Evolutionary conservation across 805 yeast genomes (phyloP).

Genomic region (Yamadazyma insecticola): DNA sequence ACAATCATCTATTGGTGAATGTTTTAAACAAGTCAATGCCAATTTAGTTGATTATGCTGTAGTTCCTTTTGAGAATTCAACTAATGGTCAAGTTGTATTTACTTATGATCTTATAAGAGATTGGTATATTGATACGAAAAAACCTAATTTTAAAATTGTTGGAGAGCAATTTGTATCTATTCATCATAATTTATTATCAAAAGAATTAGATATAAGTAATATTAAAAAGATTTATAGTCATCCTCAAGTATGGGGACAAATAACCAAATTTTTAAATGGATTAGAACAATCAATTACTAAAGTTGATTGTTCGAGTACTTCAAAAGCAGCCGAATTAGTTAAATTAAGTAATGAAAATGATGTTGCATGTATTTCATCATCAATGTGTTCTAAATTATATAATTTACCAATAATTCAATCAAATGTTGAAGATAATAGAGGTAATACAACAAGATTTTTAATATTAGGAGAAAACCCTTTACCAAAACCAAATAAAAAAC

Average conservation of each 20-base stretch:
- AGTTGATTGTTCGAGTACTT: slow-evolving; percentile 74
- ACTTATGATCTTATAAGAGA: slow-evolving; percentile 81
- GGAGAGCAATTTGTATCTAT: slow-evolving; percentile 82
- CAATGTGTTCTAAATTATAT: slow-evolving; percentile 59
- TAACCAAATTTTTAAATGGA: slow-evolving; percentile 48
- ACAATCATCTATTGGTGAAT: slow-evolving; percentile 48
- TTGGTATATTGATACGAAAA: slow-evolving; percentile 34
- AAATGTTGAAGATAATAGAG: slow-evolving; percentile 65
- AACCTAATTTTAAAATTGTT: slow-evolving; percentile 44
- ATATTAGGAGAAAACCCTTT: slow-evolving; percentile 42
- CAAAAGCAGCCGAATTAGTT: slow-evolving; percentile 75
- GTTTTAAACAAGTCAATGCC: slow-evolving; percentile 52
- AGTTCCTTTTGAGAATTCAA: slow-evolving; percentile 90
- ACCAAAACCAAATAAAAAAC: slow-evolving; percentile 1
- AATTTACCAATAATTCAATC: slow-evolving; percentile 49
- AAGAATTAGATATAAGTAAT: slow-evolving; percentile 36
- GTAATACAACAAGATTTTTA: slow-evolving; percentile 84
- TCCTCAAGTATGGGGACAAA: slow-evolving; percentile 98
- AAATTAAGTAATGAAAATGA: slow-evolving; percentile 29
- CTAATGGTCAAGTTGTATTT: slow-evolving; percentile 88
- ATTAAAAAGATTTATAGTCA: slow-evolving; percentile 74
- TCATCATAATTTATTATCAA: slow-evolving; percentile 66
- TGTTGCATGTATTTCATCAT: slow-evolving; percentile 70
- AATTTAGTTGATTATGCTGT: slow-evolving; percentile 60
- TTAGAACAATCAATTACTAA: slow-evolving; percentile 24